phyloP scores from a whole-genome alignment of 441 rosid species.

The Euphorbia corollata region DNA sequence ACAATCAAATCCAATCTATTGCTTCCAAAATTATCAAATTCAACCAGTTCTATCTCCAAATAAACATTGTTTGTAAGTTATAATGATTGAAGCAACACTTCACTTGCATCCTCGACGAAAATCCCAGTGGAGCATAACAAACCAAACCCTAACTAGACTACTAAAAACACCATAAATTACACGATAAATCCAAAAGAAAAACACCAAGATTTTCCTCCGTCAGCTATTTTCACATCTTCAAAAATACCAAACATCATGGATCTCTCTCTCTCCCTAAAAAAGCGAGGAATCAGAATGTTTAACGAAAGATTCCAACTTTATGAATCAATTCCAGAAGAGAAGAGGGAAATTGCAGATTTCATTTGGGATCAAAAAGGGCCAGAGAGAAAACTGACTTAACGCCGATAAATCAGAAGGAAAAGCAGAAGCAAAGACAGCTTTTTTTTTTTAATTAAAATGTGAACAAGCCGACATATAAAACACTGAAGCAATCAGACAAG shows the following conservation, averaged over 20 bases:
- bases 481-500: conserved; percentile 33
- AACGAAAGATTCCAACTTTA: conserved; percentile 2
- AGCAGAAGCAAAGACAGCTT: conserved; percentile 44
- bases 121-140: conserved; percentile 23
- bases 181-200: background rate
- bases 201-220: conserved; percentile 18
- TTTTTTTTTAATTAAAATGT: conserved; percentile 30
- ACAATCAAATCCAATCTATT: conserved; percentile 33
- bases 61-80: background rate
- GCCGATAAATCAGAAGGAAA: conserved; percentile 44
- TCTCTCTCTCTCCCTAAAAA: no score
- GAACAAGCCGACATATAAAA: conserved; percentile 69
- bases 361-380: conserved; percentile 29
- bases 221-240: conserved; percentile 12
- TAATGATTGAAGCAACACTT: conserved; percentile 13
- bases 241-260: background rate
- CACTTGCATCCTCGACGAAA: background rate
- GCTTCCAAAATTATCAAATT: conserved; percentile 16
- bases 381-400: conserved; percentile 49
- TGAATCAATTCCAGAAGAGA: conserved; percentile 8
- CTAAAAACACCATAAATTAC: no score
- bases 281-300: conserved; percentile 16
- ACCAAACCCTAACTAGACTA: conserved; percentile 23
- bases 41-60: conserved; percentile 24
- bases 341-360: background rate